Evolutionary conservation across 257 asterid genomes (phyloP).

Genomic region (Nicotiana sylvestris): DNA sequence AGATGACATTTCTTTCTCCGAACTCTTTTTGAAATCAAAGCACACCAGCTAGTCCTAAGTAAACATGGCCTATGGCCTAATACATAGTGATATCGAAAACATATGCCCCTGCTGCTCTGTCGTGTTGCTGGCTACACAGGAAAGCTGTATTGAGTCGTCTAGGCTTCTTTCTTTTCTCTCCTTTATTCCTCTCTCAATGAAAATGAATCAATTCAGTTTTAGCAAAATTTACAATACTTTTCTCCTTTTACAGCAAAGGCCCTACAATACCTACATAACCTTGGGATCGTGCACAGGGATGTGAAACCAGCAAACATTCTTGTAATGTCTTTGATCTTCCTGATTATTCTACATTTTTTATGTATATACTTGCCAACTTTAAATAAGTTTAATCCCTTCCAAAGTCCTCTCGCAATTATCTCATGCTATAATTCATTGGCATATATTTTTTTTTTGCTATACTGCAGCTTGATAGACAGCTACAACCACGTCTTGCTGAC

Average conservation of each 20-base stretch:
- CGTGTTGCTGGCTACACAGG: background rate
- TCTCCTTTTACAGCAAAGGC: slow-evolving; percentile 76
- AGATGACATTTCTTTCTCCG: background rate
- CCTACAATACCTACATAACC: slow-evolving; percentile 76
- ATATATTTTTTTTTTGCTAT: background rate
- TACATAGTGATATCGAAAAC: no score
- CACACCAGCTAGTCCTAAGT: background rate
- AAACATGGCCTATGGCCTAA: no score
- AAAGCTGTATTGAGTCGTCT: background rate
- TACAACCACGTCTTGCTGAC: slow-evolving; percentile 73
- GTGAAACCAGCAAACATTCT: slow-evolving; percentile 97
- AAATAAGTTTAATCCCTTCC: slow-evolving; percentile 15
- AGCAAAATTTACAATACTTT: slow-evolving; percentile 19
- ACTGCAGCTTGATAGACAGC: slow-evolving; percentile 66
- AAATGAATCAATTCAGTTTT: background rate
- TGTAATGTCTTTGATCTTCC: slow-evolving; percentile 48
- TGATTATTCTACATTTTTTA: slow-evolving; percentile 6
- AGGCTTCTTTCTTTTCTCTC: background rate
- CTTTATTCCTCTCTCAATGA: background rate
- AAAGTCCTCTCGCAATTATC: background rate
- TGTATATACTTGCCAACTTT: slow-evolving; percentile 7
- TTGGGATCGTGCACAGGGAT: slow-evolving; percentile 96
- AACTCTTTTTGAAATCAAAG: background rate
- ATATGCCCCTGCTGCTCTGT: background rate
- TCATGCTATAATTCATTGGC: background rate